A percentile compares a stretch with the other conserved stretches of the same genome.
These are phyloP conservation scores for Umbelopsis sp. DNA, from an alignment of 192 early-diverging fungal genomes.

Conservation along the genomic window DNA sequence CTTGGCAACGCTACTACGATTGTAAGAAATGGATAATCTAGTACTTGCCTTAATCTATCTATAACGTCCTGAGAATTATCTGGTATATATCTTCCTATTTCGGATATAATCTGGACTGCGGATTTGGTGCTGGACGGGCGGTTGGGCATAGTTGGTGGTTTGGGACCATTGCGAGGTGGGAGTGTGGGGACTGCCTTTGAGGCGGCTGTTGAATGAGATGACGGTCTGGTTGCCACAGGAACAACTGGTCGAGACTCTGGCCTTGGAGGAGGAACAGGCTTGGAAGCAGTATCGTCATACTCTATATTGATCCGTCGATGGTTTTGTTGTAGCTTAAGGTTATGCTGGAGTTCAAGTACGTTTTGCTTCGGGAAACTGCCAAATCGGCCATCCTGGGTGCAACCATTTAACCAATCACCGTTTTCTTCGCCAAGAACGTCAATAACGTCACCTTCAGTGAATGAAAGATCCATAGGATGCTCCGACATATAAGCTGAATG, in stretches of 20 bases:
- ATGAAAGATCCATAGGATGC: slow-evolving; percentile 40
- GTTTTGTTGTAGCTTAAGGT: not conserved
- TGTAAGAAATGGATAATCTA: not conserved
- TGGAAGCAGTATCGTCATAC: not conserved
- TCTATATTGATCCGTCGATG: not conserved
- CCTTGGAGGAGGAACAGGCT: not conserved
- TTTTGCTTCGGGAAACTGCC: slow-evolving; percentile 19
- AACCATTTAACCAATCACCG: slow-evolving; percentile 20
- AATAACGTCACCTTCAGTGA: slow-evolving; percentile 30
- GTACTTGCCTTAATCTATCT: not conserved
- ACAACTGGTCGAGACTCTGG: not conserved
- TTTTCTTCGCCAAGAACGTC: slow-evolving; percentile 30
- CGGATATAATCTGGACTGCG: not conserved
- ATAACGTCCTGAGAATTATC: not conserved
- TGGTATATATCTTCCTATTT: not conserved
- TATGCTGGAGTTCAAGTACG: not conserved
- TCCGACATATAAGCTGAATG: slow-evolving; percentile 19
- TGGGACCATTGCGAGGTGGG: not conserved
- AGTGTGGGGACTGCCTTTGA: not conserved
- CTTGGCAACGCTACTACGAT: not conserved
- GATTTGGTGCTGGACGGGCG: not conserved
- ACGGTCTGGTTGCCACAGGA: slow-evolving; percentile 8
- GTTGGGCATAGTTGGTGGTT: not conserved
- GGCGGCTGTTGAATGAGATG: not conserved
- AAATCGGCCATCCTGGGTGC: slow-evolving; percentile 9